Conservation (phyloP, 2,329 filamentous ascomycete genomes). For the Beauveria pseudobassiana region DNA sequence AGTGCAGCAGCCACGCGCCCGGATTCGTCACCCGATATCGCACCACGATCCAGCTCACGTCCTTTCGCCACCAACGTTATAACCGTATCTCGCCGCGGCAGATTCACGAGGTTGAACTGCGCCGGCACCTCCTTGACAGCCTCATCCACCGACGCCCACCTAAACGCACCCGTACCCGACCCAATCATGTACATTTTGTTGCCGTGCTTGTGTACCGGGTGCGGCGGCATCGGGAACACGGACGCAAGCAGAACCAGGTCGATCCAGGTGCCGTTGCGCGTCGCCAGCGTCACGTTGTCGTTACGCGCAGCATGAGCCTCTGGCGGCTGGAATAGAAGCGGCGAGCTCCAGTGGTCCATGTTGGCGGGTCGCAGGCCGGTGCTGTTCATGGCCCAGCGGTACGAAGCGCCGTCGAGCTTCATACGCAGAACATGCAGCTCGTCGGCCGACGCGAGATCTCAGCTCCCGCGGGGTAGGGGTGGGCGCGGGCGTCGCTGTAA, state of each 20-base stretch:
- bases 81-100: constrained; percentile 42
- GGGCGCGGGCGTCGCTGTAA: constrained; percentile 34
- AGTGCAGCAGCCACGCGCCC: constrained; percentile 43
- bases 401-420: constrained; percentile 33
- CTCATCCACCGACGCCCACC: constrained; percentile 45
- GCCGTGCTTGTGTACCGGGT: constrained; percentile 58
- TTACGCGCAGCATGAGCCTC: not conserved
- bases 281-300: constrained; percentile 42
- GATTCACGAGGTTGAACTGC: constrained; percentile 49
- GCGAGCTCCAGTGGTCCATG: constrained; percentile 25
- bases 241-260: constrained; percentile 45
- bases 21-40: constrained; percentile 46
- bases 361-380: constrained; percentile 32
- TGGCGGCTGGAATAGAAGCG: constrained; percentile 39
- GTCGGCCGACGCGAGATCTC: constrained; percentile 35
- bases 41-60: constrained; percentile 37
- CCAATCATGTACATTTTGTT: constrained; percentile 54
- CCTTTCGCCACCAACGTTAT: constrained; percentile 17
- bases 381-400: constrained; percentile 46
- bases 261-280: constrained; percentile 42
- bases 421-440: constrained; percentile 37
- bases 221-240: constrained; percentile 38
- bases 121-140: constrained; percentile 38
- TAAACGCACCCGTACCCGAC: constrained; percentile 40
- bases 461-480: constrained; percentile 45